Percentiles rank a stretch among this genome's conserved stretches.
These are phyloP conservation scores for Vitis amurensis DNA, from an alignment of 164 flowering plant species.

Conservation along the genomic window DNA sequence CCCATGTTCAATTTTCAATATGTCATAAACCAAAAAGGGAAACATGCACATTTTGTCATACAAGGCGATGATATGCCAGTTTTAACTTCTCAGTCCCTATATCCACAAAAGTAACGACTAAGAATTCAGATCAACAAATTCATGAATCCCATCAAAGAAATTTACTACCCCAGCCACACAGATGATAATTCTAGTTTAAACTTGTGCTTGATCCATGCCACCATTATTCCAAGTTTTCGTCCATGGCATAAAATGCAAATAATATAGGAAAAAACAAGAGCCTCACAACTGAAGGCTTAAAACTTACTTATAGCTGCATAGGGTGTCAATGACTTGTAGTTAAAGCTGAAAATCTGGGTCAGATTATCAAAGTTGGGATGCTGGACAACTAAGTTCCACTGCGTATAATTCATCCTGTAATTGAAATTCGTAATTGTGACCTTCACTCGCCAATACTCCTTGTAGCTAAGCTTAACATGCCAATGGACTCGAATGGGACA, in stretches of 20 bases:
- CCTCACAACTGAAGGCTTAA: background rate
- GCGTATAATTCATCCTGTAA: constrained; percentile 68
- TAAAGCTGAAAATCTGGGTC: constrained; percentile 69
- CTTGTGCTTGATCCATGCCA: no score
- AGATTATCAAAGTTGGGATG: constrained; percentile 82
- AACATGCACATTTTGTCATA: no score
- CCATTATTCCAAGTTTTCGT: no score
- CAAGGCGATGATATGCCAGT: no score
- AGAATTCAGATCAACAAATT: background rate
- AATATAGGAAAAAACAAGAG: constrained; percentile 2
- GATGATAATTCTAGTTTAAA: no score
- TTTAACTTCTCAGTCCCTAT: no score
- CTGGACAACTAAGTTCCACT: constrained; percentile 75
- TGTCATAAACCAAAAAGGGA: background rate
- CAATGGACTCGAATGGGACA: constrained; percentile 78
- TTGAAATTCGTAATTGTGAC: constrained; percentile 70
- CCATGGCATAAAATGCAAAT: background rate
- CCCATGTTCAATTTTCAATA: background rate
- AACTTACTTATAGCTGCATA: constrained; percentile 62
- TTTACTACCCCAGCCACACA: no score
- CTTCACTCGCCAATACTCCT: constrained; percentile 77
- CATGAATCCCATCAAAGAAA: background rate
- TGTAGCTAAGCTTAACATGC: constrained; percentile 75
- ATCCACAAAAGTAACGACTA: no score
- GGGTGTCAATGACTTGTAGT: constrained; percentile 64